These are phyloP conservation scores for Cinnamomum micranthum DNA, from an alignment of 164 flowering plant genomes.

Conservation along the genomic window DNA sequence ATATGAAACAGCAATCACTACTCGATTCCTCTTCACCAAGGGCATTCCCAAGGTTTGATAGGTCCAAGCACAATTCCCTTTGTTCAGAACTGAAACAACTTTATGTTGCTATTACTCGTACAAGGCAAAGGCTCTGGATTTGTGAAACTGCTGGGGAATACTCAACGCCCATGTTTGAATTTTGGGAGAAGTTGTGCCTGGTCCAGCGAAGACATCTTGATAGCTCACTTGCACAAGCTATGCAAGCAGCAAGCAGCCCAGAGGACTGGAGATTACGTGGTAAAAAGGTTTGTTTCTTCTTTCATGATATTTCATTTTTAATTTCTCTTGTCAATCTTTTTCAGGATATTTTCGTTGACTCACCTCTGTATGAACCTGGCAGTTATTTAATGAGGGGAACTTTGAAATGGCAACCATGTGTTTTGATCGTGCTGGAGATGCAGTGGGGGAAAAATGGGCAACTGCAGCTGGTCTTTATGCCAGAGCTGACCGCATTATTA, in stretches of 20 bases:
- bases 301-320: background rate
- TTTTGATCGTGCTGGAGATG: slow-evolving; percentile 71
- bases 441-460: slow-evolving; percentile 43
- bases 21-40: slow-evolving; percentile 23
- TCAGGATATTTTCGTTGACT: background rate
- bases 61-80: slow-evolving; percentile 48
- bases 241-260: slow-evolving; percentile 59
- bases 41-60: slow-evolving; percentile 43
- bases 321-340: background rate
- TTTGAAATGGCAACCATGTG: slow-evolving; percentile 76
- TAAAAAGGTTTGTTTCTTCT: slow-evolving; percentile 39
- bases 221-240: slow-evolving; percentile 53
- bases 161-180: slow-evolving; percentile 65
- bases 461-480: slow-evolving; percentile 56
- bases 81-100: slow-evolving; percentile 82
- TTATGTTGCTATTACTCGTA: slow-evolving; percentile 86
- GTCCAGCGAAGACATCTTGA: slow-evolving; percentile 52
- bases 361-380: slow-evolving; percentile 9
- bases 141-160: slow-evolving; percentile 53
- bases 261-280: slow-evolving; percentile 72
- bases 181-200: slow-evolving; percentile 56
- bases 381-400: slow-evolving; percentile 58
- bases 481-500: slow-evolving; percentile 37
- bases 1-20: slow-evolving; percentile 45
- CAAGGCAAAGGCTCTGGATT: slow-evolving; percentile 79